A percentile compares a stretch with the other conserved stretches of the same genome.
Conservation (phyloP, 352 stramenopile species). For the Globisporangium lucens region DNA sequence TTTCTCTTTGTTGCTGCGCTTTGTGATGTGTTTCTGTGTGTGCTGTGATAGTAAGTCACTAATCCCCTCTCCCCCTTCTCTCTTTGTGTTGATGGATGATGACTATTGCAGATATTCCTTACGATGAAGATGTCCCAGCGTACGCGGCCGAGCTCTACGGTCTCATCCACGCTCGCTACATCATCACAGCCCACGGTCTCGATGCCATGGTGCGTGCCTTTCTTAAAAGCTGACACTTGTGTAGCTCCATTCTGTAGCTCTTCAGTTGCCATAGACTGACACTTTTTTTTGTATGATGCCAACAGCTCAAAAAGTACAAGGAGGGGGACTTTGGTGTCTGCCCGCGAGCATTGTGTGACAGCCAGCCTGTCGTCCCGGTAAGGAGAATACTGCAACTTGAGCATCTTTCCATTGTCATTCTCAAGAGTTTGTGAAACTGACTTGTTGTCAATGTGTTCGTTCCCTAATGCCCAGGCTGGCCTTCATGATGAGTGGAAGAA, state of each 20-base stretch:
- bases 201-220: constrained; percentile 72
- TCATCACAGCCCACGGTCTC: constrained; percentile 85
- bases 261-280: neutral
- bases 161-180: constrained; percentile 88
- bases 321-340: constrained; percentile 88
- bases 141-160: constrained; percentile 89
- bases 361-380: constrained; percentile 81
- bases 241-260: no score
- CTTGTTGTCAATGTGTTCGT: constrained; percentile 7
- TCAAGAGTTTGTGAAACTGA: constrained; percentile 1
- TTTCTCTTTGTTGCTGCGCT: neutral
- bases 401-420: no score
- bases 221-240: neutral
- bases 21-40: neutral
- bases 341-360: constrained; percentile 78
- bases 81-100: neutral
- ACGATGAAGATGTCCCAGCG: constrained; percentile 83
- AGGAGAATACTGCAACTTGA: constrained; percentile 9
- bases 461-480: constrained; percentile 42
- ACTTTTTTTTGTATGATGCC: neutral
- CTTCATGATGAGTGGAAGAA: constrained; percentile 89
- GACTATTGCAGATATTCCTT: constrained; percentile 67
- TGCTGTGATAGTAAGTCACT: neutral
- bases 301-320: constrained; percentile 86
- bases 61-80: neutral